These are phyloP conservation scores for Mycena amicta DNA, from an alignment of 768 basidiomycete species.

Conservation along the genomic window DNA sequence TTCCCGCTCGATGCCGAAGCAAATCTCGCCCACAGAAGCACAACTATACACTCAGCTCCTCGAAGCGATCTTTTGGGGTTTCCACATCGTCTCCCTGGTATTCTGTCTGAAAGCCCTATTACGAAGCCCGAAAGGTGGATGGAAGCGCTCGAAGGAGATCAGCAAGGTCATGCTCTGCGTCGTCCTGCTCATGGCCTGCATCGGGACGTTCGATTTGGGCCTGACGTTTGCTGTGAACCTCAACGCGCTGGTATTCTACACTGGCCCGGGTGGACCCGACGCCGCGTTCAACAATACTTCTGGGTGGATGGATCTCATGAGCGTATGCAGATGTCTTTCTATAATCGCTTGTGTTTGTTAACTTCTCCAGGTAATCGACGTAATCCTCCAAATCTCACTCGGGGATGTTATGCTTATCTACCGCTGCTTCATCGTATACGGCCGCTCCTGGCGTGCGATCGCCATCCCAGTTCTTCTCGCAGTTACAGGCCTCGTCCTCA, in stretches of 20 bases:
- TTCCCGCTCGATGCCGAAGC: not conserved
- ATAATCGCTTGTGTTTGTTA: not conserved
- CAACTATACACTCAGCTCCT: not conserved
- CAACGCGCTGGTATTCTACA: constrained; percentile 4
- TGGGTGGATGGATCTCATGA: constrained; percentile 9
- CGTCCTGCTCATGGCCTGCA: constrained; percentile 1
- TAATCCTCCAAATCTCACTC: not conserved
- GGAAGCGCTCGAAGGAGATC: not conserved
- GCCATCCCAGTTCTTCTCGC: constrained; percentile 6
- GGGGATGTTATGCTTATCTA: constrained; percentile 13
- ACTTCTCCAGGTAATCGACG: not conserved
- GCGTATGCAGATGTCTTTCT: not conserved
- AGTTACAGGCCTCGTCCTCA: constrained; percentile 2
- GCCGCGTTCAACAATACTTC: constrained; percentile 6
- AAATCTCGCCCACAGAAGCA: not conserved
- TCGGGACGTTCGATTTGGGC: constrained; percentile 9
- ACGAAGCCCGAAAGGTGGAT: not conserved
- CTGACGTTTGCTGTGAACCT: not conserved
- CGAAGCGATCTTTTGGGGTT: constrained; percentile 11
- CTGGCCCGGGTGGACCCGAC: constrained; percentile 1
- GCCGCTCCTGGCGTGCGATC: constrained; percentile 4
- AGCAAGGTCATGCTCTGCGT: constrained; percentile 10
- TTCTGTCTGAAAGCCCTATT: not conserved
- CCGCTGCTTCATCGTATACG: constrained; percentile 14
- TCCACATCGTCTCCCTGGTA: constrained; percentile 4